phyloP scores from a whole-genome alignment of 768 basidiomycete genomes.

The Agaricus subrufescens region DNA sequence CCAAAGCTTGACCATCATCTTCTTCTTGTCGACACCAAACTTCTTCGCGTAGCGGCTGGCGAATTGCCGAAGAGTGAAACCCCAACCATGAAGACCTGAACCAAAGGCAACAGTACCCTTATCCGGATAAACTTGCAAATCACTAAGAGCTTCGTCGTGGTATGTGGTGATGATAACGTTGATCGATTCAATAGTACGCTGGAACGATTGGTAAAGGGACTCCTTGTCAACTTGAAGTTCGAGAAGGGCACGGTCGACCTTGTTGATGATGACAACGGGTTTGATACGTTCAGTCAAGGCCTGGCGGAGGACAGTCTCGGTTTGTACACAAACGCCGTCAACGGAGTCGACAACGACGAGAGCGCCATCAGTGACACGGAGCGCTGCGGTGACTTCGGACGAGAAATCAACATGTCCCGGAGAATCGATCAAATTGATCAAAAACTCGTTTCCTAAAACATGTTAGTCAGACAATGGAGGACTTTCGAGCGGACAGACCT shows the following conservation, averaged over 20 bases:
- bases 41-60: slow-evolving; percentile 93
- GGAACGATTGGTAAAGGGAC: slow-evolving; percentile 96
- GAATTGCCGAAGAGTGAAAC: slow-evolving; percentile 98
- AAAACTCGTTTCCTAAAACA: slow-evolving; percentile 79
- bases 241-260: slow-evolving; percentile 98
- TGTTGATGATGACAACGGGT: slow-evolving; percentile 99
- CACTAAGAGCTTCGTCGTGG: slow-evolving; percentile 89
- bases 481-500: slow-evolving; percentile 40
- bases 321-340: slow-evolving; percentile 99
- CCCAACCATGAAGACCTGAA: slow-evolving; percentile 99
- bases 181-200: slow-evolving; percentile 93
- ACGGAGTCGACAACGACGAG: slow-evolving; percentile 99
- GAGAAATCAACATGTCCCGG: slow-evolving; percentile 99
- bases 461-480: slow-evolving; percentile 4
- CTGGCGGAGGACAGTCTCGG: slow-evolving; percentile 98
- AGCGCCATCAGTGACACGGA: slow-evolving; percentile 99
- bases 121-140: slow-evolving; percentile 99
- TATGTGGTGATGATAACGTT: slow-evolving; percentile 99
- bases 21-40: slow-evolving; percentile 97
- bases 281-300: slow-evolving; percentile 98
- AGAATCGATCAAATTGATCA: slow-evolving; percentile 99
- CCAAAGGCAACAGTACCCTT: slow-evolving; percentile 98
- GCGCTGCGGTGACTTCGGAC: slow-evolving; percentile 98
- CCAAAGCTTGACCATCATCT: slow-evolving; percentile 98
- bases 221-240: slow-evolving; percentile 98